Conservation (phyloP, 75 land plant genomes). For the Picea sitchensis region DNA sequence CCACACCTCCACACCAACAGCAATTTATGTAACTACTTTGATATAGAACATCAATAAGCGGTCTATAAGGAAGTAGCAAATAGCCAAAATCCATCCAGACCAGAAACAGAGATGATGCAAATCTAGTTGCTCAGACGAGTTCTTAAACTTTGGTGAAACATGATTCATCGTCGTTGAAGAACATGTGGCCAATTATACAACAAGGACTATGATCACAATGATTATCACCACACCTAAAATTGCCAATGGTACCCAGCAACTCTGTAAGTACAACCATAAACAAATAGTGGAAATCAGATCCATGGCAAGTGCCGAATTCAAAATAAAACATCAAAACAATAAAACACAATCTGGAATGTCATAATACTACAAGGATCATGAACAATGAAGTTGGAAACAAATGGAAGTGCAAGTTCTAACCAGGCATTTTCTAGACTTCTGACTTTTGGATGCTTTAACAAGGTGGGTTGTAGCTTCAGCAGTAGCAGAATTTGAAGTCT, state of each 20-base stretch:
- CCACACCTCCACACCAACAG: not conserved
- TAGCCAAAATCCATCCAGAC: not conserved
- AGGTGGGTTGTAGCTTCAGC: constrained; percentile 59
- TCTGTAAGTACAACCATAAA: constrained; percentile 20
- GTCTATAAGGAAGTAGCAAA: not conserved
- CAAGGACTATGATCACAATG: constrained; percentile 46
- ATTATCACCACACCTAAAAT: constrained; percentile 55
- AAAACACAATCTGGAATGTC: not conserved
- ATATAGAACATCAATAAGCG: not conserved
- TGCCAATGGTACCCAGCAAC: constrained; percentile 47
- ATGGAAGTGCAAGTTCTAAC: constrained; percentile 22
- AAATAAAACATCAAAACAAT: not conserved
- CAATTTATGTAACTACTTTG: not conserved
- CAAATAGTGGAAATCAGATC: not conserved
- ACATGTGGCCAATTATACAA: constrained; percentile 18
- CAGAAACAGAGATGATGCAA: not conserved
- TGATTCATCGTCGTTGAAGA: not conserved
- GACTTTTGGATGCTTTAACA: constrained; percentile 68
- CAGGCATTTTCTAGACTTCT: constrained; percentile 61
- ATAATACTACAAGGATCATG: no score
- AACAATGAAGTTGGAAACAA: not conserved
- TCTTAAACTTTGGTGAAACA: not conserved
- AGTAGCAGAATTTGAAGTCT: constrained; percentile 49
- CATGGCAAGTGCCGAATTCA: not conserved
- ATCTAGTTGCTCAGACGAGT: not conserved